Evolutionary conservation across 176 grass and related monocot genomes (phyloP), one percentile per base, ranked within the genome.

Genomic region (Lolium multiflorum): DNA sequence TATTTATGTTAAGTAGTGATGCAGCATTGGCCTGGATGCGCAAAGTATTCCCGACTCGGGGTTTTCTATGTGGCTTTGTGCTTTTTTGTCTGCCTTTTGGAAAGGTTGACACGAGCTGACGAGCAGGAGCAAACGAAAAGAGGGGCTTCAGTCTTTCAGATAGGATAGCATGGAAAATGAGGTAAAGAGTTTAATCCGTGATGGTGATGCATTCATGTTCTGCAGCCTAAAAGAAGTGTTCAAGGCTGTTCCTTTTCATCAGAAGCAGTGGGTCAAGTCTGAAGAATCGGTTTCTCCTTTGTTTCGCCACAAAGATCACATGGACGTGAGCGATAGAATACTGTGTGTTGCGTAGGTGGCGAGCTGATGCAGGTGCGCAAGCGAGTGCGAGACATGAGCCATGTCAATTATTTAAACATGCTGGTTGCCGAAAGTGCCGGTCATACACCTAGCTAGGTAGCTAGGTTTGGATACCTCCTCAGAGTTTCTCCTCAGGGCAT

Each of bases 231-330:
- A 87, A 74, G 47, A 20, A 20, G 7, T 54, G 65, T 69, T 18
- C 18, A 17, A 39, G 88, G 25, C 59, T 64, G 48, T 67, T 58
- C 82, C 67, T 81, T 85, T 81, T 64, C 48, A 44, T 64, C 48
- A 44, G 58, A 73, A 4, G 74, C 5, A 41, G 63, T 74, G 83
- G 80, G 84, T 77, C 80, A 92, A 89, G 71, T 76, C 60, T 31
- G 76, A 39, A 87, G 76, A 76, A 92, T 82, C 80, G 49, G 13
- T 52, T 82, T 61, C 39, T 26, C 58, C 25, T 43, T 51, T 90
- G 67, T 46, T 81, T 55, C 74, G 59, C 9, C 80, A 41, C 60
- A 89, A 87, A 83, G 59, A 71, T 84, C 91, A 92, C 84, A 87
- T 87, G 91, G 74, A 56, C 44, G 73, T 20, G 67, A 24, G 79